phyloP scores from a whole-genome alignment of 2,329 filamentous ascomycete genomes.

The Rachicladosporium sp. region DNA sequence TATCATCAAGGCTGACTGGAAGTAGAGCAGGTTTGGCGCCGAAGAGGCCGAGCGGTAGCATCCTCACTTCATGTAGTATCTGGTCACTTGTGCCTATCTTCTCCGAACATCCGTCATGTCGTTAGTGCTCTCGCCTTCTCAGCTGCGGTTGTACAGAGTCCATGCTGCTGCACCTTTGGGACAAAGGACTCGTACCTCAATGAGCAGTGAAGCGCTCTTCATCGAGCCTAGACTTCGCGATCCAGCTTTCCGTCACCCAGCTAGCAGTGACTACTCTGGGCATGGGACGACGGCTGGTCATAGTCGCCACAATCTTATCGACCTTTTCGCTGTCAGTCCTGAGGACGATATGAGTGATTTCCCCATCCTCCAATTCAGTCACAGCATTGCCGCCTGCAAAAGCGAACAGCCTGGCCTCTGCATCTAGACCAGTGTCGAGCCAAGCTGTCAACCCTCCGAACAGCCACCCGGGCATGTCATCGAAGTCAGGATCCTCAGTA shows the following conservation, averaged over 20 bases:
- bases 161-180: no score
- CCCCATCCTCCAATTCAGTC: constrained; percentile 37
- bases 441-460: constrained; percentile 37
- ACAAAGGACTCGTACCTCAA: no score
- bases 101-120: no score
- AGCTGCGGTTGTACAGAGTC: no score
- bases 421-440: constrained; percentile 28
- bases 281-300: constrained; percentile 28
- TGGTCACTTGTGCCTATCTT: no score
- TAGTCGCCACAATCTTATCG: constrained; percentile 10
- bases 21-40: background rate
- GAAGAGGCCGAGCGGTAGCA: no score
- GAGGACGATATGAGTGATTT: constrained; percentile 61
- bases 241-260: constrained; percentile 77
- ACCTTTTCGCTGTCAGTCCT: constrained; percentile 35
- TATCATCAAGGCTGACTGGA: constrained; percentile 33
- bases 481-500: no score
- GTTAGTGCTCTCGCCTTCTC: no score
- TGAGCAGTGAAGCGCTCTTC: constrained; percentile 44
- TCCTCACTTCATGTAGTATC: no score
- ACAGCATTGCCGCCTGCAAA: constrained; percentile 58
- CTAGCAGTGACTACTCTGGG: constrained; percentile 56
- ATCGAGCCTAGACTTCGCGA: constrained; percentile 63
- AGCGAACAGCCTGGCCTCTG: constrained; percentile 22
- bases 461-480: constrained; percentile 24